phyloP scores from a whole-genome alignment of 2,329 filamentous ascomycete species.

The Rhexocercosporidium sp. region DNA sequence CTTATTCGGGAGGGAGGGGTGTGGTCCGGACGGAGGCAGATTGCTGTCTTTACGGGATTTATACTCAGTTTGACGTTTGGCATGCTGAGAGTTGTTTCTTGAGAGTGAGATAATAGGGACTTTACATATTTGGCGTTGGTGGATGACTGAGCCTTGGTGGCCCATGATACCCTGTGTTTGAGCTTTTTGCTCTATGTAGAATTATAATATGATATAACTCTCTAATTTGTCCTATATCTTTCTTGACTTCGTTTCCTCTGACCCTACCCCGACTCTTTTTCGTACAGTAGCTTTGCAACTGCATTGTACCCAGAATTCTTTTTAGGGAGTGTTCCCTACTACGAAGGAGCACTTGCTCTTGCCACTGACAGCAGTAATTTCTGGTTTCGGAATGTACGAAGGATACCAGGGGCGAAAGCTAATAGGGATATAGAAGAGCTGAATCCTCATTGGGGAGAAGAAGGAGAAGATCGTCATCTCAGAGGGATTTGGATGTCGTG shows the following conservation, averaged over 20 bases:
- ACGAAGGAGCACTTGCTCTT: no score
- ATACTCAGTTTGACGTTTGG: constrained; percentile 80
- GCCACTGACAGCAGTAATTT: no score
- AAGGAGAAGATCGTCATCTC: no score
- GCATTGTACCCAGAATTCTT: no score
- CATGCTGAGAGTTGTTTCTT: constrained; percentile 54
- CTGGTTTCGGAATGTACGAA: no score
- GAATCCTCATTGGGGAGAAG: no score
- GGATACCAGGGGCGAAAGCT: no score
- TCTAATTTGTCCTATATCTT: not conserved
- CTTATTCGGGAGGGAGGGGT: constrained; percentile 85
- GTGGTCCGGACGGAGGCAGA: constrained; percentile 81
- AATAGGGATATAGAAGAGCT: no score
- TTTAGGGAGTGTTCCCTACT: no score
- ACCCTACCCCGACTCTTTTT: not conserved
- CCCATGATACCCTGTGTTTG: not conserved
- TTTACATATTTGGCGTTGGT: constrained; percentile 14
- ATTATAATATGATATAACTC: not conserved
- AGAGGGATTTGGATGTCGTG: no score
- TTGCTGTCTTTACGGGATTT: constrained; percentile 86
- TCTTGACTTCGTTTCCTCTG: no score
- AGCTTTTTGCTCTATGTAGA: not conserved
- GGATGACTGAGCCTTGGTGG: not conserved
- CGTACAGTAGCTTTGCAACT: no score
- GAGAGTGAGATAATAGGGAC: constrained; percentile 6